Percentiles rank a stretch among this genome's conserved stretches.
Conservation (phyloP, 140 eudicot genomes). For the Oenanthe javanica region DNA sequence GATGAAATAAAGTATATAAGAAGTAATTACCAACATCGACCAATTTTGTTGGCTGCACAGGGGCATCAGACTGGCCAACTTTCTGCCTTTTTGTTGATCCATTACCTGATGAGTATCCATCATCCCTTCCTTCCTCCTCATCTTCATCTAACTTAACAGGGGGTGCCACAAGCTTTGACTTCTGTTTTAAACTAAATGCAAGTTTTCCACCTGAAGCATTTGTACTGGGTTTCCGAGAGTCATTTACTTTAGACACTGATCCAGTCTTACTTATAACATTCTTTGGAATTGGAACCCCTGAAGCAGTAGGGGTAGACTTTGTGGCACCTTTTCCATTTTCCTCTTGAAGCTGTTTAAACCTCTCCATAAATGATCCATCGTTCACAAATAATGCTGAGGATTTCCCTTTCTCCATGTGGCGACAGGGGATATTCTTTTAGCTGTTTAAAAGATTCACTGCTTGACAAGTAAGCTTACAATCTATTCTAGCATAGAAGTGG, state of each 20-base stretch:
- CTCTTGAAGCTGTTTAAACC: constrained; percentile 81
- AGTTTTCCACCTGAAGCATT: constrained; percentile 72
- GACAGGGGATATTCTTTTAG: constrained; percentile 24
- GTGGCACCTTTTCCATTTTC: constrained; percentile 40
- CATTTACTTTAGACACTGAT: constrained; percentile 34
- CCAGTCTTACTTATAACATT: constrained; percentile 37
- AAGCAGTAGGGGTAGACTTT: constrained; percentile 23
- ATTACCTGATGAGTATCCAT: constrained; percentile 41
- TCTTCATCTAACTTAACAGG: constrained; percentile 79
- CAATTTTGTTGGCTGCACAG: constrained; percentile 35
- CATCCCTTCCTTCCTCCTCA: constrained; percentile 58
- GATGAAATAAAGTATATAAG: constrained; percentile 14
- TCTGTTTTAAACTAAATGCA: constrained; percentile 91
- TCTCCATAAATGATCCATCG: constrained; percentile 97
- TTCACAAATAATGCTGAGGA: constrained; percentile 62
- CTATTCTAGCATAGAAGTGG: constrained; percentile 20
- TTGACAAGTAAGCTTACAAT: constrained; percentile 66
- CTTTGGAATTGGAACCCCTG: constrained; percentile 43
- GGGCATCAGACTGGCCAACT: constrained; percentile 43
- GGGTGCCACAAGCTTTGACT: constrained; percentile 81
- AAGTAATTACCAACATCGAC: constrained; percentile 78
- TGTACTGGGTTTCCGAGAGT: constrained; percentile 25
- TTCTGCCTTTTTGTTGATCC: constrained; percentile 65
- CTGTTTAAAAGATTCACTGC: constrained; percentile 47
- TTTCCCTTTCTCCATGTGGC: constrained; percentile 65